These are phyloP conservation scores for Erythrobasidium hasegawianum DNA, from an alignment of 1,284 basidiomycete species.

Conservation along the genomic window DNA sequence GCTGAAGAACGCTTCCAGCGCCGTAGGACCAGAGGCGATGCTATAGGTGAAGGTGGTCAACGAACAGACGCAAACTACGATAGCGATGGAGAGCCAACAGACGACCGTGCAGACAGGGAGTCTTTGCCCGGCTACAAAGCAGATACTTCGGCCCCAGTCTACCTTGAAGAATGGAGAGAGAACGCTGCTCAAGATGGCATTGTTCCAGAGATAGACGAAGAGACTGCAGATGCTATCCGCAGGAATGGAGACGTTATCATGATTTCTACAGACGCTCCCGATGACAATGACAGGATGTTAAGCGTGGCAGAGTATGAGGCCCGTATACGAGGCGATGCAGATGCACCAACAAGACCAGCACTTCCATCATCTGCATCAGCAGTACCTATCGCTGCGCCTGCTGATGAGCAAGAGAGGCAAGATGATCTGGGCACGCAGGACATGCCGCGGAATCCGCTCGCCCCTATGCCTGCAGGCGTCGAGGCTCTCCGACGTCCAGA, in stretches of 20 bases:
- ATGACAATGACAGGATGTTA: background rate
- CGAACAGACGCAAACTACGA: background rate
- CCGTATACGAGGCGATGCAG: slow-evolving; percentile 3
- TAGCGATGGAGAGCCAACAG: background rate
- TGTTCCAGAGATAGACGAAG: slow-evolving; percentile 3
- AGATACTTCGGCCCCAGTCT: background rate
- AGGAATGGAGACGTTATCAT: background rate
- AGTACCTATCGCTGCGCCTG: background rate
- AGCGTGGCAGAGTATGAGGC: slow-evolving; percentile 8
- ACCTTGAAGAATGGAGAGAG: slow-evolving; percentile 5
- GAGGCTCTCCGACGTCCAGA: no score
- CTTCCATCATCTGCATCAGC: background rate
- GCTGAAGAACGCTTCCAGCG: slow-evolving; percentile 10
- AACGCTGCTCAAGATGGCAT: background rate
- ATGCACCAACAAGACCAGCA: background rate
- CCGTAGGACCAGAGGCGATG: slow-evolving; percentile 1
- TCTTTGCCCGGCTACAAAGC: slow-evolving; percentile 4
- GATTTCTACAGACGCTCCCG: background rate
- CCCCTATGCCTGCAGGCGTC: no score
- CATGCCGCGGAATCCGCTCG: background rate
- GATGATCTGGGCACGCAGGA: background rate
- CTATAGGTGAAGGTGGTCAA: background rate
- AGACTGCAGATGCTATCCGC: slow-evolving; percentile 1
- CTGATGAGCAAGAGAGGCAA: background rate
- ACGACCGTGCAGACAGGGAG: slow-evolving; percentile 5